Evolutionary conservation across 257 asterid genomes (phyloP).

Genomic region (Solanum paucissectum): DNA sequence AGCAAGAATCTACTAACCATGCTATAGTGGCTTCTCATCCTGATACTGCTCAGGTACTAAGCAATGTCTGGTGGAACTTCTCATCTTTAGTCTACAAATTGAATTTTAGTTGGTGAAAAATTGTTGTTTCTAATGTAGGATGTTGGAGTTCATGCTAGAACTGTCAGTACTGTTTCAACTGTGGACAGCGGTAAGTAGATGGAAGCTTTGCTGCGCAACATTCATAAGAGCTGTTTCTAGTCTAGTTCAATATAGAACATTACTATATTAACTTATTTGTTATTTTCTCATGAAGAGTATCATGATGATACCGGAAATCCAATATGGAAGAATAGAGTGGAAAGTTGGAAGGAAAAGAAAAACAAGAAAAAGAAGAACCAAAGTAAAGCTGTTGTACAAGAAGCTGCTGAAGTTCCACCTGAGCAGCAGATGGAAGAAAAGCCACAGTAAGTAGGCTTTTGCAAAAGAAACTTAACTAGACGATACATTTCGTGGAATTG

Average conservation of each 20-base stretch:
- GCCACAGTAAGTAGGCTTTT: slow-evolving; percentile 39
- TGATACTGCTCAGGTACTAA: slow-evolving; percentile 30
- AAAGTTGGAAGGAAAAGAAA: slow-evolving; percentile 97
- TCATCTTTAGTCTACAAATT: not conserved
- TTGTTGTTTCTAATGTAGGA: slow-evolving; percentile 36
- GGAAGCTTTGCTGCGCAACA: not conserved
- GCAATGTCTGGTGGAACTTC: not conserved
- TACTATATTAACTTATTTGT: not conserved
- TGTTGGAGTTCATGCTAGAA: slow-evolving; percentile 81
- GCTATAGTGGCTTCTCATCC: slow-evolving; percentile 21
- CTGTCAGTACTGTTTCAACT: slow-evolving; percentile 75
- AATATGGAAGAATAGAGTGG: slow-evolving; percentile 96
- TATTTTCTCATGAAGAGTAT: slow-evolving; percentile 34
- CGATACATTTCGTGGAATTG: not conserved
- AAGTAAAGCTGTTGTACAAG: slow-evolving; percentile 34
- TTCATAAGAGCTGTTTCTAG: not conserved
- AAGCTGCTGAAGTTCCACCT: slow-evolving; percentile 41
- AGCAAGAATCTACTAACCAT: slow-evolving; percentile 31
- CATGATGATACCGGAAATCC: slow-evolving; percentile 82
- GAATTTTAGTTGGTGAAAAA: not conserved
- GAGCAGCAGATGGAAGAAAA: slow-evolving; percentile 80
- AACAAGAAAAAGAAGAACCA: slow-evolving; percentile 52
- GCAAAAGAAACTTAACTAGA: not conserved
- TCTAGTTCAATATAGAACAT: not conserved
- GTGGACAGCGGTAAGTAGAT: slow-evolving; percentile 76